These are phyloP conservation scores for Trichoderma atroviride DNA, from an alignment of 2,329 filamentous ascomycete genomes.

Conservation along the genomic window DNA sequence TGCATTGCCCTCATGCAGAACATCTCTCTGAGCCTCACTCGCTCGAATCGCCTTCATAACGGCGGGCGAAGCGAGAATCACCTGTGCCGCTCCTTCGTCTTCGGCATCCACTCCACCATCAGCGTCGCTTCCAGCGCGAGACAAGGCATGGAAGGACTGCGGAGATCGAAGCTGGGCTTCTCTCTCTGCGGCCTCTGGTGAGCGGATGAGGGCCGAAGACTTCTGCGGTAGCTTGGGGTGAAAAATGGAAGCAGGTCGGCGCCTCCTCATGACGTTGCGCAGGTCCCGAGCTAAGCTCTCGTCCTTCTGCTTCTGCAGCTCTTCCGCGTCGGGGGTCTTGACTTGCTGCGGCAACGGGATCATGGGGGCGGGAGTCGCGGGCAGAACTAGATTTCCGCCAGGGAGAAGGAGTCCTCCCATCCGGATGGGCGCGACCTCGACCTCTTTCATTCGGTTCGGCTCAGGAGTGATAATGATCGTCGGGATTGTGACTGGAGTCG, in stretches of 20 bases:
- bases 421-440: slow-evolving; percentile 23
- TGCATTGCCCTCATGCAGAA: slow-evolving; percentile 19
- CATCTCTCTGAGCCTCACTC: slow-evolving; percentile 9
- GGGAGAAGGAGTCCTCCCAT: slow-evolving; percentile 27
- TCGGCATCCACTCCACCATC: slow-evolving; percentile 3
- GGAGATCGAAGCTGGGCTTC: slow-evolving; percentile 18
- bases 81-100: slow-evolving; percentile 5
- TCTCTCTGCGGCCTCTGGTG: slow-evolving; percentile 25
- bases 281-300: slow-evolving; percentile 22
- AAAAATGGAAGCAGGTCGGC: slow-evolving; percentile 25
- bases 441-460: slow-evolving; percentile 6
- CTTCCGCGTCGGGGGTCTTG: slow-evolving; percentile 21
- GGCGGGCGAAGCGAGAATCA: slow-evolving; percentile 21
- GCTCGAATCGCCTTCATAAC: slow-evolving; percentile 24
- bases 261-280: slow-evolving; percentile 25
- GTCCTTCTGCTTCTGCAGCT: slow-evolving; percentile 23
- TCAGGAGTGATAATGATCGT: slow-evolving; percentile 15
- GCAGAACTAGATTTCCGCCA: slow-evolving; percentile 24
- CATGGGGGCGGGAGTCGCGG: slow-evolving; percentile 19
- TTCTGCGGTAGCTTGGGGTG: slow-evolving; percentile 22
- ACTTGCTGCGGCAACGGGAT: slow-evolving; percentile 17
- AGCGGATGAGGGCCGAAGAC: slow-evolving; percentile 23
- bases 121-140: slow-evolving; percentile 4
- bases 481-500: slow-evolving; percentile 13
- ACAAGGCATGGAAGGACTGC: slow-evolving; percentile 10